Evolutionary conservation across 768 basidiomycete genomes (phyloP), one percentile per base, ranked within the genome.

Genomic region (Sporobolomyces pararoseus): DNA sequence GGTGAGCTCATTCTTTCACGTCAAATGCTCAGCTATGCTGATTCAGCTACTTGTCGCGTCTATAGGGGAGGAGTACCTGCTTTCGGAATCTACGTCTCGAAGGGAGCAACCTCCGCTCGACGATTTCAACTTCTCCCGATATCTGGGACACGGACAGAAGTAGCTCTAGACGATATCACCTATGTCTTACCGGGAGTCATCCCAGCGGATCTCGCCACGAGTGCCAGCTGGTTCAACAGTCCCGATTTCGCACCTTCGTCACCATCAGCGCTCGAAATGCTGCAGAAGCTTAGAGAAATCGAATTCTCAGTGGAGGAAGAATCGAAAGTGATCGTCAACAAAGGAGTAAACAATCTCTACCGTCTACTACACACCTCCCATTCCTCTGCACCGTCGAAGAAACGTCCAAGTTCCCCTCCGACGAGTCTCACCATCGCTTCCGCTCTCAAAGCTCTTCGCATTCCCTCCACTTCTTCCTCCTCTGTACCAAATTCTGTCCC

Each of bases 401-500:
- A 42, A 42, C 39, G 39, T 17, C 39, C 39, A 9, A 9, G 10
- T 42, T 42, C 32, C 10, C 57, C 63, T 19, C 58, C 57, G 0
- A 42, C 27, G 3, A 31, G 51, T 46, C 23, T 46, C n/a, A 65
- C 63, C 14, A 42, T 54, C 32, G 1, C 2, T 0, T 9, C 60
- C 0, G 65, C 70, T 0, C 47, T 66, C 31, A 35, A 32, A 10
- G 65, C 65, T 3, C 65, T 71, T 12, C 54, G 54, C 13, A 9
- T 65, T n/a, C n/a, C 60, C 9, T 13, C 13, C 47, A 0, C 21
- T n/a, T 50, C 39, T 3, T 29, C 55, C 7, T 23, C 46, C 1
- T 57, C 75, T 79, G 35, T n/a, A n/a, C n/a, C 76, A 79, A 63
- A 72, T 78, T 44, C 78, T 81, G 16, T 81, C 85, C 61, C 83